A percentile compares a stretch with the other conserved stretches of the same genome.
Conservation (phyloP, 805 yeast species). For the Pichia pseudocactophila region DNA sequence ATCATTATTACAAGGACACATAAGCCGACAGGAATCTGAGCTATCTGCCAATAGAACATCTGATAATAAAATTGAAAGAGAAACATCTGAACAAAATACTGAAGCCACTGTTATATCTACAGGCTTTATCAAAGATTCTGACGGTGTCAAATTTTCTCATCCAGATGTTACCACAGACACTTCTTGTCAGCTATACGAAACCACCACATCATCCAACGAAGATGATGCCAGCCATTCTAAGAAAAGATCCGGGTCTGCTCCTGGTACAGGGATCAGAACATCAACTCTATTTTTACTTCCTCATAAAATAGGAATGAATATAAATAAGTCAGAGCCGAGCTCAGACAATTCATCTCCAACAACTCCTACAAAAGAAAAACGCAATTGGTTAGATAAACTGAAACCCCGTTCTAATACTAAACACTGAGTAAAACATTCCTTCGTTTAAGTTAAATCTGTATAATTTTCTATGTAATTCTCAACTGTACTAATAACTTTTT, state of each 20-base stretch:
- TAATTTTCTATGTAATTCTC: slow-evolving; percentile 2
- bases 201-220: slow-evolving; percentile 3
- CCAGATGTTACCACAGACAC: slow-evolving; percentile 2
- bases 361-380: slow-evolving; percentile 12
- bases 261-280: background rate
- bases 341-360: background rate
- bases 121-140: background rate
- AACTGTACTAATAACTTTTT: slow-evolving; percentile 4
- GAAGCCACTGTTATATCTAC: slow-evolving; percentile 15
- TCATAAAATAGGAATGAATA: background rate
- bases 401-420: slow-evolving; percentile 26
- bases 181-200: slow-evolving; percentile 3
- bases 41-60: background rate
- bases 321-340: background rate
- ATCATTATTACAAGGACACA: slow-evolving; percentile 4
- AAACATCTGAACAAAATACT: background rate
- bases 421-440: background rate
- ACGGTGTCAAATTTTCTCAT: background rate
- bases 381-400: slow-evolving; percentile 38
- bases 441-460: background rate
- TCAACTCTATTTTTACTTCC: slow-evolving; percentile 2
- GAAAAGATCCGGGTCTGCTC: slow-evolving; percentile 1
- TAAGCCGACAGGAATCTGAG: background rate
- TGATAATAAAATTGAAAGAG: no score
- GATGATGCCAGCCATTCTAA: background rate